phyloP scores from a whole-genome alignment of 2,329 filamentous ascomycete genomes.

The Fusarium sororula region DNA sequence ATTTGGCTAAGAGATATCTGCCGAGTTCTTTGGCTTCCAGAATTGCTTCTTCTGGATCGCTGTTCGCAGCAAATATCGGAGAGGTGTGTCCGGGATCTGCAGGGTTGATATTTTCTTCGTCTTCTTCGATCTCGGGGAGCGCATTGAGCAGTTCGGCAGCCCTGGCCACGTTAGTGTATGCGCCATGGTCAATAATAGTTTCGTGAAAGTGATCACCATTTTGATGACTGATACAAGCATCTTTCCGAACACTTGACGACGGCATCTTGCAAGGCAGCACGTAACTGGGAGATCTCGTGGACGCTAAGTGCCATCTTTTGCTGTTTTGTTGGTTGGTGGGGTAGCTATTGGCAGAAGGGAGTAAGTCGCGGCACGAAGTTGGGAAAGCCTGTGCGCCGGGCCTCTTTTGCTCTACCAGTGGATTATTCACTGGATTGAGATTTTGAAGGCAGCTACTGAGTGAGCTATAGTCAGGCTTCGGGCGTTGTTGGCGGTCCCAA shows the following conservation, averaged over 20 bases:
- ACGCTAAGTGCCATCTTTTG: slow-evolving; percentile 62
- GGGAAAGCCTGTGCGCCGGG: slow-evolving; percentile 3
- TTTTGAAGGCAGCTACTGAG: neutral
- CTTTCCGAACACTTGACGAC: slow-evolving; percentile 92
- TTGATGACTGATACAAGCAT: slow-evolving; percentile 94
- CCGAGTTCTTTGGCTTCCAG: slow-evolving; percentile 83
- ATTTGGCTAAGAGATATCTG: slow-evolving; percentile 89
- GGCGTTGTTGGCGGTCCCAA: neutral
- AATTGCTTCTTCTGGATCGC: slow-evolving; percentile 75
- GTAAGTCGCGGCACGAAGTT: neutral
- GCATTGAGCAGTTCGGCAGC: slow-evolving; percentile 92
- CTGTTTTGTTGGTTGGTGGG: slow-evolving; percentile 27
- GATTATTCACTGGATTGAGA: neutral
- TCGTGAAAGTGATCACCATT: slow-evolving; percentile 73
- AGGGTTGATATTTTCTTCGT: slow-evolving; percentile 55
- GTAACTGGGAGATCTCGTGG: slow-evolving; percentile 70
- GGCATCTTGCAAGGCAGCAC: slow-evolving; percentile 81
- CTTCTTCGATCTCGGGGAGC: slow-evolving; percentile 70
- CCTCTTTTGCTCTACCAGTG: neutral
- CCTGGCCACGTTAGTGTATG: slow-evolving; percentile 61
- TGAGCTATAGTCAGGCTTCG: neutral
- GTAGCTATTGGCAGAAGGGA: slow-evolving; percentile 17
- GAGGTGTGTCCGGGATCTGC: slow-evolving; percentile 53
- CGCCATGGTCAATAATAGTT: neutral
- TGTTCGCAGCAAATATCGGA: slow-evolving; percentile 62